A percentile compares a stretch with the other conserved stretches of the same genome.
These are phyloP conservation scores for Vitis riparia DNA, from an alignment of 164 flowering plant genomes.

Conservation along the genomic window DNA sequence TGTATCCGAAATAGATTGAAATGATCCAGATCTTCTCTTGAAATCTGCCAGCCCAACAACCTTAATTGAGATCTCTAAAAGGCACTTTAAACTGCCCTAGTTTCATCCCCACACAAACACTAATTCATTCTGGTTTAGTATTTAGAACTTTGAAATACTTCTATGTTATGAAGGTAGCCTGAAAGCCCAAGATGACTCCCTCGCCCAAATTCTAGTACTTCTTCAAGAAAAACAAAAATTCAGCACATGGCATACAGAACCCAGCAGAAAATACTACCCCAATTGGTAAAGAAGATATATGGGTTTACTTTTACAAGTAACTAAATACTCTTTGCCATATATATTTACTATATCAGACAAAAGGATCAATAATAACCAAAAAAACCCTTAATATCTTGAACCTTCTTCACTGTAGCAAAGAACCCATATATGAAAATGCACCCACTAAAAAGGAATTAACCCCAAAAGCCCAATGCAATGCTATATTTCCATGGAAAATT, in stretches of 20 bases:
- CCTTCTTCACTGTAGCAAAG: conserved; percentile 6
- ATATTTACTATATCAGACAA: conserved; percentile 5
- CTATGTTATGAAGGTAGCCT: neutral
- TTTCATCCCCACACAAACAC: neutral
- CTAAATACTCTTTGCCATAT: neutral
- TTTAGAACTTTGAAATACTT: neutral
- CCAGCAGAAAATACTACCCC: neutral
- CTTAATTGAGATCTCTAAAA: neutral
- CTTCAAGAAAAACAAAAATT: neutral
- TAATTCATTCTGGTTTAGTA: neutral
- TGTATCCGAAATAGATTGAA: neutral
- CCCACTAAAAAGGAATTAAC: neutral
- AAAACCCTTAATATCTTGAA: conserved; percentile 6
- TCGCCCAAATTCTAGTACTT: neutral
- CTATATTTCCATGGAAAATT: neutral
- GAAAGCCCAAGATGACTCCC: too few relatives aligned
- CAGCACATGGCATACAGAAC: neutral
- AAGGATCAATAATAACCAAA: neutral
- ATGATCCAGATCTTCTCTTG: conserved; percentile 1
- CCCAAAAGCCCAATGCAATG: neutral
- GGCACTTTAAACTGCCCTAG: neutral
- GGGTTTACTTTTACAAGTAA: neutral
- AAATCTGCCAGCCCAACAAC: neutral
- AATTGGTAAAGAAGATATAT: neutral
- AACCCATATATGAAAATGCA: conserved; percentile 6